Evolutionary conservation across 768 basidiomycete species (phyloP).

Genomic region (Amanita subjunquillea): DNA sequence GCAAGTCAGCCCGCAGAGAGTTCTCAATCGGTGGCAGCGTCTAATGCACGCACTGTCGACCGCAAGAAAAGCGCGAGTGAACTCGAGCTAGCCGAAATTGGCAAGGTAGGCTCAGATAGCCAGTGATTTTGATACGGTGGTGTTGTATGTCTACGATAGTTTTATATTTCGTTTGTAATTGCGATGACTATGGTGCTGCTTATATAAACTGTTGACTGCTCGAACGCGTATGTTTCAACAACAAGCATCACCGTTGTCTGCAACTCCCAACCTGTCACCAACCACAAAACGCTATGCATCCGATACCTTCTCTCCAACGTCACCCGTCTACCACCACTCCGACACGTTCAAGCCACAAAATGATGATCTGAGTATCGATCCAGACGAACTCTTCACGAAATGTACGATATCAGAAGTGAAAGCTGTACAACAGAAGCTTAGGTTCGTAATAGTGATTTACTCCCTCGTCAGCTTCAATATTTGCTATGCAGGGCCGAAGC

Average conservation of each 20-base stretch:
- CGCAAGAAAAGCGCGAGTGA: slow-evolving; percentile 27
- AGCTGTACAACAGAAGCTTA: slow-evolving; percentile 53
- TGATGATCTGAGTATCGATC: slow-evolving; percentile 24
- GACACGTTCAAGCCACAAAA: slow-evolving; percentile 2
- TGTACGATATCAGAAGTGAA: slow-evolving; percentile 66
- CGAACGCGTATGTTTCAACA: not conserved
- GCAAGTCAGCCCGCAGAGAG: slow-evolving; percentile 18
- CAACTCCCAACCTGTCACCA: not conserved
- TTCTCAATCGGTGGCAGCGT: slow-evolving; percentile 14
- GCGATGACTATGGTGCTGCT: not conserved
- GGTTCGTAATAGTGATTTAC: slow-evolving; percentile 26
- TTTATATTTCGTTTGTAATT: not conserved
- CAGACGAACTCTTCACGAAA: slow-evolving; percentile 68
- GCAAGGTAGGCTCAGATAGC: slow-evolving; percentile 20
- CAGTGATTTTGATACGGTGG: slow-evolving; percentile 13
- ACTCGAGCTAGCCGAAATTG: slow-evolving; percentile 21
- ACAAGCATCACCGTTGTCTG: not conserved
- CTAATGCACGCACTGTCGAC: slow-evolving; percentile 10
- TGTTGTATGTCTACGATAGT: slow-evolving; percentile 5
- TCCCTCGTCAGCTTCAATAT: not conserved
- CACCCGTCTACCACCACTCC: not conserved
- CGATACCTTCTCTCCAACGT: not conserved
- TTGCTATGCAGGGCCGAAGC: slow-evolving; percentile 52
- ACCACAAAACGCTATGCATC: not conserved
- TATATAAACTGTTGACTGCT: not conserved